A percentile compares a stretch with the other conserved stretches of the same genome.
phyloP scores from a whole-genome alignment of 768 basidiomycete genomes.

The Suillus luteus region DNA sequence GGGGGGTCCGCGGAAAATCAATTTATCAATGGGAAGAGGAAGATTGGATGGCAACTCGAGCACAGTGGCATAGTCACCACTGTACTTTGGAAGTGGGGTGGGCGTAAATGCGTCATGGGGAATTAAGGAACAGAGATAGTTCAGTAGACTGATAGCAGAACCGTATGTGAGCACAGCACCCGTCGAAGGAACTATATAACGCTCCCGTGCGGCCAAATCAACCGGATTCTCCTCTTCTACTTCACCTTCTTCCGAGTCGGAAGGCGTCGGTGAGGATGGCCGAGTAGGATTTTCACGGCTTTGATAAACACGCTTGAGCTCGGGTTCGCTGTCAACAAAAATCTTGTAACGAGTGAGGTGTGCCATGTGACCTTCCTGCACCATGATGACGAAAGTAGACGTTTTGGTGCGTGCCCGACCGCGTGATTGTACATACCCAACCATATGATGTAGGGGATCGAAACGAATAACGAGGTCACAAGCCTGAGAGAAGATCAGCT shows the following conservation, averaged over 20 bases:
- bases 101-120: slow-evolving; percentile 72
- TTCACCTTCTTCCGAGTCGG: slow-evolving; percentile 36
- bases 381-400: slow-evolving; percentile 83
- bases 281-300: slow-evolving; percentile 41
- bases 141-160: slow-evolving; percentile 68
- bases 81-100: slow-evolving; percentile 58
- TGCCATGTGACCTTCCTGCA: slow-evolving; percentile 57
- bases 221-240: slow-evolving; percentile 49
- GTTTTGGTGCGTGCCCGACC: slow-evolving; percentile 78
- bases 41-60: slow-evolving; percentile 70
- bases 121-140: slow-evolving; percentile 76
- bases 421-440: slow-evolving; percentile 86
- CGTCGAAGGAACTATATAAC: slow-evolving; percentile 69
- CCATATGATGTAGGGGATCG: slow-evolving; percentile 79
- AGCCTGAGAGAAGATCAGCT: slow-evolving; percentile 46
- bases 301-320: slow-evolving; percentile 65
- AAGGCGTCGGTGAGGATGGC: slow-evolving; percentile 26
- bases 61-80: slow-evolving; percentile 56
- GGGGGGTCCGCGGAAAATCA: slow-evolving; percentile 59
- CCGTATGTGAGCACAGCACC: slow-evolving; percentile 82
- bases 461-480: slow-evolving; percentile 89
- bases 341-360: slow-evolving; percentile 60
- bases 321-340: slow-evolving; percentile 62
- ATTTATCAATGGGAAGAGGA: slow-evolving; percentile 54
- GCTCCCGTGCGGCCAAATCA: slow-evolving; percentile 68